These are phyloP conservation scores for Trichophyton mentagrophytes DNA, from an alignment of 2,329 filamentous ascomycete genomes.

Conservation along the genomic window DNA sequence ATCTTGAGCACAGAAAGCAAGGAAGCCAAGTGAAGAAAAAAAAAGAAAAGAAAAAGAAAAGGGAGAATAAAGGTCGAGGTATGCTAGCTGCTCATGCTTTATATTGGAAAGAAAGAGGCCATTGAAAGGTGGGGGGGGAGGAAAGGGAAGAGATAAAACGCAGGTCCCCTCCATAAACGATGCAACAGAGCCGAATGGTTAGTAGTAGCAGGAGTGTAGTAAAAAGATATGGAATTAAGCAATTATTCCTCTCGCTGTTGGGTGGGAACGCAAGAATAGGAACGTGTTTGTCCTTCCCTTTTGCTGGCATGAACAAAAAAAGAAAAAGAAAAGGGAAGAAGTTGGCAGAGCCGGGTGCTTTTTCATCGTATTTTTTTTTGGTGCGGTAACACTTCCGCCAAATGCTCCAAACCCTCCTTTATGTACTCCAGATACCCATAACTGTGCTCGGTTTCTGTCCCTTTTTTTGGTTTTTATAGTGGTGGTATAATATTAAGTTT, in stretches of 20 bases:
- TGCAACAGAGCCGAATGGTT: background rate
- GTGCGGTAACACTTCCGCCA: constrained; percentile 1
- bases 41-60: too few relatives aligned
- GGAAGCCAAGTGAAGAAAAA: background rate
- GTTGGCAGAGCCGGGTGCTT: background rate
- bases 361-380: constrained; percentile 1
- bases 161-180: constrained; percentile 1
- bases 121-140: background rate
- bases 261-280: background rate
- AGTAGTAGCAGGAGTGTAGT: background rate
- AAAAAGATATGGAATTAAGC: background rate
- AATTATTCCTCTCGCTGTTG: background rate
- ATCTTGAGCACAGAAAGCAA: background rate
- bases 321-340: background rate
- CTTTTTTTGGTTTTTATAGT: background rate
- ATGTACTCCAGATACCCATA: background rate
- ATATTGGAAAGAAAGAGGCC: background rate
- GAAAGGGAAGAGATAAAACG: background rate
- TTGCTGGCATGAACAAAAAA: background rate
- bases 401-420: constrained; percentile 1
- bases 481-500: background rate
- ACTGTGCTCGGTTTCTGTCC: background rate
- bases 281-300: background rate
- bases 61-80: background rate
- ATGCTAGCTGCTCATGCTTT: constrained; percentile 2